A percentile compares a stretch with the other conserved stretches of the same genome.
These are phyloP conservation scores for Voacanga thouarsii DNA, from an alignment of 257 asterid genomes.

Conservation along the genomic window DNA sequence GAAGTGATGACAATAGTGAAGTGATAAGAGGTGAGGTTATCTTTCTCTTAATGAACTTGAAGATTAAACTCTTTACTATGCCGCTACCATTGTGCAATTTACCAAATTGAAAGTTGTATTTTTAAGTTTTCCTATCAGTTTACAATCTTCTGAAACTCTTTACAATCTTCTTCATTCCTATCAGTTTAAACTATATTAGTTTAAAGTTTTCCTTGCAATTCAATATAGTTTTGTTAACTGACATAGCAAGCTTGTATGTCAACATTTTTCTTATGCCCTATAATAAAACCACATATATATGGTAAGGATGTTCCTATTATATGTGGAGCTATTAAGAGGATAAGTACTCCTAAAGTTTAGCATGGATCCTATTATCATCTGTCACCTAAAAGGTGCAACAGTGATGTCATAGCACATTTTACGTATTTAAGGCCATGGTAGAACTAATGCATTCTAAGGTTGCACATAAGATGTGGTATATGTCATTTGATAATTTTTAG, in stretches of 20 bases:
- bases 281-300: neutral
- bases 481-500: neutral
- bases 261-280: neutral
- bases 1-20: slow-evolving; percentile 27
- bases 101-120: neutral
- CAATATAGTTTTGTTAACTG: neutral
- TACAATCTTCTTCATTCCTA: no score
- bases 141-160: no score
- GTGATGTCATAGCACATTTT: neutral
- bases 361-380: neutral
- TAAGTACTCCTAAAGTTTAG: neutral
- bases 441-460: neutral
- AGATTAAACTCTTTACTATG: neutral
- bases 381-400: neutral
- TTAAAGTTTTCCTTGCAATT: neutral
- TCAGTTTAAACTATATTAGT: no score
- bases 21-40: slow-evolving; percentile 30
- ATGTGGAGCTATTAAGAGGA: neutral
- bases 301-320: neutral
- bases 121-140: no score
- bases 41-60: neutral
- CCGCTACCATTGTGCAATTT: neutral
- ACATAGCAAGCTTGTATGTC: neutral
- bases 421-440: neutral
- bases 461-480: neutral